Evolutionary conservation across 2,329 filamentous ascomycete genomes (phyloP).

Genomic region (Aspergillus hortae): DNA sequence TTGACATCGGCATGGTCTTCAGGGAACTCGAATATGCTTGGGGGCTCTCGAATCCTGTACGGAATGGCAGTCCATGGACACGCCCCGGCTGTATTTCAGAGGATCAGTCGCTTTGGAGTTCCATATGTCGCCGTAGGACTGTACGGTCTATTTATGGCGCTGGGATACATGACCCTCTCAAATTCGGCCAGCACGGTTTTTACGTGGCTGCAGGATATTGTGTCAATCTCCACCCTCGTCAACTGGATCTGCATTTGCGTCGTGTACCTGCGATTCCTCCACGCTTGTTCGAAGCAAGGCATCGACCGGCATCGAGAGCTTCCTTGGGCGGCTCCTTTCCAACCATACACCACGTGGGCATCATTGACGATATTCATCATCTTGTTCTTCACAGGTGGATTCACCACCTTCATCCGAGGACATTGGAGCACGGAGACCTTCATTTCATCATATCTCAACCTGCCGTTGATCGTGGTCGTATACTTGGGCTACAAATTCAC

Average conservation of each 20-base stretch:
- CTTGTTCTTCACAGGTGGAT: slow-evolving; percentile 67
- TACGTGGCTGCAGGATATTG: not conserved
- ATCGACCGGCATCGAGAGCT: slow-evolving; percentile 39
- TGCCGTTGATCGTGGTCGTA: slow-evolving; percentile 53
- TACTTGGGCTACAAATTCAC: slow-evolving; percentile 35
- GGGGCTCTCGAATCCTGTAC: slow-evolving; percentile 49
- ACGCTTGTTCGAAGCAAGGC: slow-evolving; percentile 41
- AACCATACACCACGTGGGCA: slow-evolving; percentile 60
- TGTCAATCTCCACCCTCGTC: not conserved
- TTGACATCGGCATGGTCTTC: slow-evolving; percentile 68
- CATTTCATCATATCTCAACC: slow-evolving; percentile 56
- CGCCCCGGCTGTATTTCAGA: slow-evolving; percentile 37
- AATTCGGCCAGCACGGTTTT: not conserved
- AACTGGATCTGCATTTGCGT: not conserved
- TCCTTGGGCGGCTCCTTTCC: slow-evolving; percentile 55
- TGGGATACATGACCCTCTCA: not conserved
- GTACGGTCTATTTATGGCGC: not conserved
- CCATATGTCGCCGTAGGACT: slow-evolving; percentile 47
- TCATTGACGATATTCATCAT: slow-evolving; percentile 55
- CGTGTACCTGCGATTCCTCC: not conserved
- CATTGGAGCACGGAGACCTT: slow-evolving; percentile 56
- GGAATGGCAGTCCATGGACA: slow-evolving; percentile 43
- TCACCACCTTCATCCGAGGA: slow-evolving; percentile 41
- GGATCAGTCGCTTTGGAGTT: slow-evolving; percentile 46
- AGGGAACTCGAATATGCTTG: slow-evolving; percentile 62